Base-by-base conservation (phyloP, 257 asterid species). In the Lavandula angustifolia region DNA sequence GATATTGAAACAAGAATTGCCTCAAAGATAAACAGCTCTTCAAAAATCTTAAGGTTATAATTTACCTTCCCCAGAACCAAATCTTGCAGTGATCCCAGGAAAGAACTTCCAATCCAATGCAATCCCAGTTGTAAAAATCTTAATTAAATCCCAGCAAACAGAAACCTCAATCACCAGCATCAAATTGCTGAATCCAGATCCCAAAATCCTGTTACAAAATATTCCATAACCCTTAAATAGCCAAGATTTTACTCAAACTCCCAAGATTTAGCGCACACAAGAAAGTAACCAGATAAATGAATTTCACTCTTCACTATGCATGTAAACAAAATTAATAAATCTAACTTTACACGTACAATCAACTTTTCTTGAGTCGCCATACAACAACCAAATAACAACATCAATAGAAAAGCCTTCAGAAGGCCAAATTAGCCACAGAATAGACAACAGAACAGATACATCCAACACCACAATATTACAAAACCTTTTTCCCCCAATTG, bases 131-230 rank as follows among this genome's bases (percentile, higher is more conserved):
- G 71, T 33, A 27, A 58, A 69, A 48, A 60, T 43, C 57, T 18
- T 51, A 14, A 51, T 41, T 34, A 38, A 32, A 42, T 56, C 40
- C 62, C 56, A 56, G 38, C 16, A 65, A 55, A 50, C 55, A 34
- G 34, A 73, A 75, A 59, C 57, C 47, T 53, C 53, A 66, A 66
- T 54, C 52, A 12, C 49, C 62, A 52, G 66, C 66, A 44, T 18
- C 76, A 78, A 71, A 66, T 4, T 54, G 62, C 68, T 33, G 51
- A 55, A 64, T 56, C 77, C 58, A 51, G 57, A 60, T 54, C 64
- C 68, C 38, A 54, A 31, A 57, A 48, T 51, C 42, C 60, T 16
- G 54, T 17, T 3, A 16, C 54, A 46, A 52, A 5, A 16, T 34
- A 48, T 35, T 41, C 12, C 49, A 9, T 13, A 27, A 60, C 47